Conservation (phyloP, 176 grass and related monocot species). For the Melocanna baccifera region DNA sequence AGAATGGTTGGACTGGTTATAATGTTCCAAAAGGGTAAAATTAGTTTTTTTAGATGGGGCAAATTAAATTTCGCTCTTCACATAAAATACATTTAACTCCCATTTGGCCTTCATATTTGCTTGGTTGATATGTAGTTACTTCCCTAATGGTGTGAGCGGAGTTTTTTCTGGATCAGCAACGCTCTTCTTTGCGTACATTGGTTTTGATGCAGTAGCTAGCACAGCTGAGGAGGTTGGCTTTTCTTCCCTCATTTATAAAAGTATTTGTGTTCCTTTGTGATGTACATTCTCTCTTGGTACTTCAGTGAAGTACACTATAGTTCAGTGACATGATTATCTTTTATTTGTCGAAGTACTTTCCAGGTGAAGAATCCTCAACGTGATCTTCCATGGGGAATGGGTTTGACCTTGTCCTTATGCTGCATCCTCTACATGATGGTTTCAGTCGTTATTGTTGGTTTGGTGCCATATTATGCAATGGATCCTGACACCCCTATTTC, state of each 20-base stretch:
- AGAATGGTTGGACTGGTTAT: slow-evolving; percentile 78
- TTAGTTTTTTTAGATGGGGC: neutral
- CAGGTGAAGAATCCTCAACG: slow-evolving; percentile 89
- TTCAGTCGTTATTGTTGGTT: slow-evolving; percentile 70
- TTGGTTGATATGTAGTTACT: slow-evolving; percentile 57
- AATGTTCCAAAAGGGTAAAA: slow-evolving; percentile 62
- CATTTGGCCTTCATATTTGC: slow-evolving; percentile 9
- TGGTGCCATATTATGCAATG: slow-evolving; percentile 73
- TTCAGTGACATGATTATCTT: neutral
- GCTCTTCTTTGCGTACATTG: slow-evolving; percentile 89
- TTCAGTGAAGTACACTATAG: neutral
- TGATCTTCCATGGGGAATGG: slow-evolving; percentile 81
- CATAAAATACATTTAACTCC: slow-evolving; percentile 4
- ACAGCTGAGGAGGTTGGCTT: slow-evolving; percentile 73
- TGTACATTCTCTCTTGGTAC: neutral
- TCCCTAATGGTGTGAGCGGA: slow-evolving; percentile 67
- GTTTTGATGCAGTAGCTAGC: slow-evolving; percentile 79
- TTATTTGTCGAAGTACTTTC: slow-evolving; percentile 35
- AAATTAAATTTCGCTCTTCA: slow-evolving; percentile 2
- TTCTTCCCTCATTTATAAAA: neutral
- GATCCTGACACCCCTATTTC: slow-evolving; percentile 91
- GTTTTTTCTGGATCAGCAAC: slow-evolving; percentile 78
- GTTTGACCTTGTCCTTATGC: slow-evolving; percentile 58
- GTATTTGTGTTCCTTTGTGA: neutral
- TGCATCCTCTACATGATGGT: slow-evolving; percentile 95